These are phyloP conservation scores for Penicillium sp. DNA, from an alignment of 2,329 filamentous ascomycete species.

Conservation along the genomic window DNA sequence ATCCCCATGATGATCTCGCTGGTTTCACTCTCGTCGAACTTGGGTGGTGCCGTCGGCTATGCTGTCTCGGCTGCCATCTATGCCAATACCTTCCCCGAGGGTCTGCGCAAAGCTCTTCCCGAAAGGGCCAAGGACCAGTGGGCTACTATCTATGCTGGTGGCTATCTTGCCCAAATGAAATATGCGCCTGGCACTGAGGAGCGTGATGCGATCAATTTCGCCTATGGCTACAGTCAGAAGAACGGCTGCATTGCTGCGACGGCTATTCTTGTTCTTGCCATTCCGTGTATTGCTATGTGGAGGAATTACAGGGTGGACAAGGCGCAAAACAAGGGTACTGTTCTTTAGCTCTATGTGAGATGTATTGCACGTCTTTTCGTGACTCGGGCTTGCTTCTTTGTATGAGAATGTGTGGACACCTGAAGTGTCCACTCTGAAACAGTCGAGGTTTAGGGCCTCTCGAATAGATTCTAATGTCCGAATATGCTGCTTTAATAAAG, in stretches of 20 bases:
- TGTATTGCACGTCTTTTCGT: background rate
- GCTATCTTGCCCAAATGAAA: constrained; percentile 26
- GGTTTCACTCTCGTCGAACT: constrained; percentile 32
- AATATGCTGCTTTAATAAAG: background rate
- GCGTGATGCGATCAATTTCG: constrained; percentile 36
- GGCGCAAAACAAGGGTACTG: constrained; percentile 30
- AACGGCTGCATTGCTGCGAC: constrained; percentile 29
- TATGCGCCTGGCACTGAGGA: constrained; percentile 28
- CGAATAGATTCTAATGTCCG: background rate
- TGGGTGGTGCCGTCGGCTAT: constrained; percentile 36
- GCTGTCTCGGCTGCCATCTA: constrained; percentile 27
- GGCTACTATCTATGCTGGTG: constrained; percentile 24
- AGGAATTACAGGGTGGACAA: constrained; percentile 29
- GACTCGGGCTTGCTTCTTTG: background rate
- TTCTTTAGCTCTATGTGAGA: background rate
- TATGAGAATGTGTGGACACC: background rate
- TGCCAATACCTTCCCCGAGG: constrained; percentile 21
- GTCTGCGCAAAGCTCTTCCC: constrained; percentile 15
- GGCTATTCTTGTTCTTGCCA: constrained; percentile 22
- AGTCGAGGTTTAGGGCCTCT: background rate
- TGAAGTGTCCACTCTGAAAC: background rate
- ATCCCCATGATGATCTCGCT: constrained; percentile 47
- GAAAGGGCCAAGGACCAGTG: constrained; percentile 18
- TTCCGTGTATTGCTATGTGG: constrained; percentile 29
- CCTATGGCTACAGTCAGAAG: constrained; percentile 35